Evolutionary conservation across 345 rosid species (phyloP).

Genomic region (Eucalyptus albens): DNA sequence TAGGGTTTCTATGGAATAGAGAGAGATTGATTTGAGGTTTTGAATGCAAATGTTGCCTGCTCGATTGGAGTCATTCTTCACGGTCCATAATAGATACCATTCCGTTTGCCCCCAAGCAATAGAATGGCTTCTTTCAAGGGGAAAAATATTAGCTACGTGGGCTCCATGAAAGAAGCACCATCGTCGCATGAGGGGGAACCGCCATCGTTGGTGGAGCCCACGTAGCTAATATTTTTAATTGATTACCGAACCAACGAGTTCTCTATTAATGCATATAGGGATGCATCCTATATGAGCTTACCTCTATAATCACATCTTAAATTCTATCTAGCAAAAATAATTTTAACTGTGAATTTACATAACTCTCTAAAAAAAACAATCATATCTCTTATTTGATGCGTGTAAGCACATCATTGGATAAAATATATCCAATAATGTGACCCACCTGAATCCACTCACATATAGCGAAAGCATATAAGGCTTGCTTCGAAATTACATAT

Average conservation of each 20-base stretch:
- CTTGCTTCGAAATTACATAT: background rate
- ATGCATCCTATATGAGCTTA: background rate
- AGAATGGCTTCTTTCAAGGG: background rate
- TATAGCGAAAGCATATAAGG: background rate
- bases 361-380: background rate
- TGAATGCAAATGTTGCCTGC: background rate
- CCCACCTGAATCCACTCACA: background rate
- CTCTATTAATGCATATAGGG: background rate
- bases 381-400: background rate
- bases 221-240: background rate
- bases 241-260: background rate
- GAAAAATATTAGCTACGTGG: background rate
- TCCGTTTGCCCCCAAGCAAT: background rate
- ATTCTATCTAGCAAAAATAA: background rate
- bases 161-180: background rate
- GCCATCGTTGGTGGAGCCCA: too few species aligned
- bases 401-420: background rate
- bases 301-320: background rate
- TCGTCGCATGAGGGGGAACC: too few species aligned
- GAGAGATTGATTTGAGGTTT: background rate
- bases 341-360: too few species aligned
- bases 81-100: background rate
- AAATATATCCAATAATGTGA: background rate
- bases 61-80: background rate
- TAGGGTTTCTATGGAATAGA: background rate